Conservation (phyloP, 192 early-diverging fungal species). For the Coemansia sp. region DNA sequence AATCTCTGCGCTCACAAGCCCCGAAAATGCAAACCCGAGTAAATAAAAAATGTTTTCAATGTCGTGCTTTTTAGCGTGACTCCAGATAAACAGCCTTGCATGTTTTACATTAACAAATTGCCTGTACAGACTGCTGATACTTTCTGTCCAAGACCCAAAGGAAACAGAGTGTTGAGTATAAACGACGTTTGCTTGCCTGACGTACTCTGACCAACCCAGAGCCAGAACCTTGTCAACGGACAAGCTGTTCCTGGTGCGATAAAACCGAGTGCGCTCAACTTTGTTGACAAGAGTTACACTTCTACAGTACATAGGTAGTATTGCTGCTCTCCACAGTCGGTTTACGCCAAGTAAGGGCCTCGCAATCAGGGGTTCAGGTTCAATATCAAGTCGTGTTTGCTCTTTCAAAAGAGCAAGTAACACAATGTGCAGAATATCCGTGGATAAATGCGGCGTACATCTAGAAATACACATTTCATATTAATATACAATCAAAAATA, state of each 20-base stretch:
- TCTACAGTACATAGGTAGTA: constrained; percentile 22
- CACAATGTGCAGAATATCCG: background rate
- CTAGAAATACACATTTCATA: background rate
- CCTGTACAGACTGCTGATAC: background rate
- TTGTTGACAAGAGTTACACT: constrained; percentile 11
- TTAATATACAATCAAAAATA: too few species aligned
- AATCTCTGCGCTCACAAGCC: background rate
- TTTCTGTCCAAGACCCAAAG: background rate
- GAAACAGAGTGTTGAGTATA: background rate
- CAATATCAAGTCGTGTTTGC: background rate
- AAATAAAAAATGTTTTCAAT: background rate
- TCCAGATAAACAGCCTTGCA: constrained; percentile 17
- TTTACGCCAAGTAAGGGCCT: constrained; percentile 12
- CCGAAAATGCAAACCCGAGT: constrained; percentile 4
- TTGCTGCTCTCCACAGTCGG: constrained; percentile 23
- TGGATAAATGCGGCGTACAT: background rate
- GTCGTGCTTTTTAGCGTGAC: background rate
- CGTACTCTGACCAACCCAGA: constrained; percentile 28
- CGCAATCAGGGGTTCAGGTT: constrained; percentile 21
- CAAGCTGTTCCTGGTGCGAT: constrained; percentile 27
- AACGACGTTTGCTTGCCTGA: constrained; percentile 1
- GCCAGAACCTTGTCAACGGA: constrained; percentile 12
- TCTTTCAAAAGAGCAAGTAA: background rate
- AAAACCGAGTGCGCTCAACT: constrained; percentile 10
- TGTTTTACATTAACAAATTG: constrained; percentile 9